phyloP scores from a whole-genome alignment of 1,284 basidiomycete species.

The Cryptococcus sp. region DNA sequence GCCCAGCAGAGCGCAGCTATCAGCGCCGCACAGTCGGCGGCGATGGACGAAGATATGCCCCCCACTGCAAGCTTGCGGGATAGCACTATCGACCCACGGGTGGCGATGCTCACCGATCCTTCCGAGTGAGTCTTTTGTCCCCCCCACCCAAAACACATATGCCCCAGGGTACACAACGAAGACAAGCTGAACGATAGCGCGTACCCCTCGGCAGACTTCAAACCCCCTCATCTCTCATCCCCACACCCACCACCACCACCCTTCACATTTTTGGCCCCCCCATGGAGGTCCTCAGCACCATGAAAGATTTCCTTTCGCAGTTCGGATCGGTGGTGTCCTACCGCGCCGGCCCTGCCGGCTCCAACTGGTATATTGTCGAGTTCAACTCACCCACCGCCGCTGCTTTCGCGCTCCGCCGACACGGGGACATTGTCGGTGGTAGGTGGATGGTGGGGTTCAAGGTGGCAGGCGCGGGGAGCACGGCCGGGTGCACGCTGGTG shows the following conservation, averaged over 20 bases:
- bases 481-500: conserved; percentile 26
- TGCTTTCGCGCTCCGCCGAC: conserved; percentile 34
- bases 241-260: conserved; percentile 29
- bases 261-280: conserved; percentile 47
- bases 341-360: conserved; percentile 36
- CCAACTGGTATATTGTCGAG: conserved; percentile 41
- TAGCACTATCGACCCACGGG: conserved; percentile 6
- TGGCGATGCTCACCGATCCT: background rate
- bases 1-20: conserved; percentile 9
- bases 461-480: conserved; percentile 26
- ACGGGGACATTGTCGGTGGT: conserved; percentile 43
- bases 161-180: background rate
- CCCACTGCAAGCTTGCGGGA: conserved; percentile 28
- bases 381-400: conserved; percentile 33
- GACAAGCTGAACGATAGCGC: background rate
- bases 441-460: conserved; percentile 44
- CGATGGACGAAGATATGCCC: conserved; percentile 33
- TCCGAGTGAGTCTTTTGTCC: conserved; percentile 13
- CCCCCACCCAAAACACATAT: no score
- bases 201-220: conserved; percentile 18
- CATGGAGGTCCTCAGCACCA: conserved; percentile 22
- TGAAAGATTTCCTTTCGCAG: conserved; percentile 34
- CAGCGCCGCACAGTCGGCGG: background rate
- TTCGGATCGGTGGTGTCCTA: conserved; percentile 36
- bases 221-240: conserved; percentile 29